phyloP scores from a whole-genome alignment of 371 early-diverging fungal genomes.

The Rhizopus arrhizus region DNA sequence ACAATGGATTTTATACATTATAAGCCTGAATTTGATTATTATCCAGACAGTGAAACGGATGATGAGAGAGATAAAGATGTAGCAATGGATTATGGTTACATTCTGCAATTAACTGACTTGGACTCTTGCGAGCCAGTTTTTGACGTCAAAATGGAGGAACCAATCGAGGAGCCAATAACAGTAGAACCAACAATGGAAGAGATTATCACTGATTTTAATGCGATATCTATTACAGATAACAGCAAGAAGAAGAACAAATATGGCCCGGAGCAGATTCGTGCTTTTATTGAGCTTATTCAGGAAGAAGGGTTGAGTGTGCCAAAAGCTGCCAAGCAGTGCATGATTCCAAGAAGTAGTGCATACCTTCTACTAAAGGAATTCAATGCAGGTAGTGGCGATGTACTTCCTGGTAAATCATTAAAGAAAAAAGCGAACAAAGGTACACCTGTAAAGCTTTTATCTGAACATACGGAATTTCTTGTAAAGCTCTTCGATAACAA shows the following conservation, averaged over 20 bases:
- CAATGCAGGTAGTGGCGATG: slow-evolving; percentile 15
- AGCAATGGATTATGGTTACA: slow-evolving; percentile 11
- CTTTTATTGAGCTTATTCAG: slow-evolving; percentile 20
- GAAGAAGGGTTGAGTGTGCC: slow-evolving; percentile 22
- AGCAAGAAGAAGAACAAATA: slow-evolving; percentile 15
- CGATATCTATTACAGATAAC: slow-evolving; percentile 7
- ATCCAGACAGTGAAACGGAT: slow-evolving; percentile 13
- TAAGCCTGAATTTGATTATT: slow-evolving; percentile 18
- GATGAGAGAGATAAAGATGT: slow-evolving; percentile 14
- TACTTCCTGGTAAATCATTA: slow-evolving; percentile 11
- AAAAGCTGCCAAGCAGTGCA: slow-evolving; percentile 16
- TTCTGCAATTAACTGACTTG: slow-evolving; percentile 13
- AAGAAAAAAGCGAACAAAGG: slow-evolving; percentile 23
- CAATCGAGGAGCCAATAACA: slow-evolving; percentile 15
- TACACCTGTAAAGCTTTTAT: slow-evolving; percentile 13
- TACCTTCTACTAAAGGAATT: slow-evolving; percentile 17
- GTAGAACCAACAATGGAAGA: slow-evolving; percentile 16
- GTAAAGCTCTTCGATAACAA: slow-evolving; percentile 13
- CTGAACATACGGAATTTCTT: slow-evolving; percentile 15
- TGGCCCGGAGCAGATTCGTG: slow-evolving; percentile 11
- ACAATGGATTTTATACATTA: slow-evolving; percentile 16
- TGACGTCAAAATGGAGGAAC: slow-evolving; percentile 14
- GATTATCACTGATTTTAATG: slow-evolving; percentile 11
- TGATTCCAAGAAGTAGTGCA: slow-evolving; percentile 16
- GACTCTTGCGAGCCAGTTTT: slow-evolving; percentile 8